Base-by-base conservation (phyloP, 345 rosid species). In the Camelina hispida region DNA sequence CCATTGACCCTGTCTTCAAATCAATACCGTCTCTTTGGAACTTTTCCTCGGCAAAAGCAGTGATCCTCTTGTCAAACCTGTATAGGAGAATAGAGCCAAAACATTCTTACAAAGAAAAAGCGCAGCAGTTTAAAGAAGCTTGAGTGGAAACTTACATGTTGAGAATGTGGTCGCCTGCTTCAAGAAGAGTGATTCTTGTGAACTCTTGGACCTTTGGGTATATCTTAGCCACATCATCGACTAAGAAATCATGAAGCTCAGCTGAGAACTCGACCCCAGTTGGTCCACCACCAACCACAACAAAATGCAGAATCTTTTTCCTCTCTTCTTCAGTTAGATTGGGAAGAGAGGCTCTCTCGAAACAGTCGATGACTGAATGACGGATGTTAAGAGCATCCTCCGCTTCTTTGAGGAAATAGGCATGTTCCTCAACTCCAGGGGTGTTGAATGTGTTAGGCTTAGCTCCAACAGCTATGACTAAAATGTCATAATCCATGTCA, bases 201-300 rank as follows among this genome's bases (percentile, higher is more conserved):
- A 75, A 68, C 25, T 85, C 83, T 57, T 78, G 77, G 25, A 84
- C 81, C 3, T 79, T 53, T 10, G 98, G 98, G 76, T 88, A 90
- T 15, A 91, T 62, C 50, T 62, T 58, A 35, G 85, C 76, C n/a
- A 93, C 81, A 72, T 93, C 98, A 18, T 93, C 87, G 8, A 76
- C 69, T 0, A 86, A 83, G 56, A 83, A 84, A 67, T 93, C 98
- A 66, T 83, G 91, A 28, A 93, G 89, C 83, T 90, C 98, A 9
- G 98, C 94, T 15, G 96, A 91, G 82, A 86, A 93, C 83, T 93
- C 98, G 14, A 93, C 96, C 7, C 98, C 94, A 1, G 91, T 84
- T 37, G 98, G 96, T 9, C 96, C 96, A 13, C 98, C 98, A 5
- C 94, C 98, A 38, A 93, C 96, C 2, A 90, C 94, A 17, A 93